Conservation (phyloP, 1,139 yeast genomes). For the Spencermartinsiella ligniputridi region DNA sequence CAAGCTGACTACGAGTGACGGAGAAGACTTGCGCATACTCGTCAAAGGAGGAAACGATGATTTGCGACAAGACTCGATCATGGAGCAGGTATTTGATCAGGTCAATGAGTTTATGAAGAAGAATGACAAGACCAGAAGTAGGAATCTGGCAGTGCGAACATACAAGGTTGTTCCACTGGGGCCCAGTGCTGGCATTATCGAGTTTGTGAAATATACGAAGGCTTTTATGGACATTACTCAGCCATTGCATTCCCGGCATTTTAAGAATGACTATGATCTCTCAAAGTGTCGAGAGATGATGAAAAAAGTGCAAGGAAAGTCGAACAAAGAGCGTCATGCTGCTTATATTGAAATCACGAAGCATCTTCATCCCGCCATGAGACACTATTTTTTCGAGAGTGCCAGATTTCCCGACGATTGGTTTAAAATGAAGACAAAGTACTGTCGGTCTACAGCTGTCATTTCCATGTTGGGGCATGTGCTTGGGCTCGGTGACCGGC, state of each 20-base stretch:
- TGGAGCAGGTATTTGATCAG: constrained; percentile 94
- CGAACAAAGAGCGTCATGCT: constrained; percentile 44
- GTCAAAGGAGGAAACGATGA: constrained; percentile 89
- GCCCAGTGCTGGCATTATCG: constrained; percentile 81
- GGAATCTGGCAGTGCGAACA: constrained; percentile 65
- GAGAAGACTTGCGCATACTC: constrained; percentile 52
- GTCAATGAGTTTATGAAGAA: constrained; percentile 65
- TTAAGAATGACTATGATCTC: constrained; percentile 43
- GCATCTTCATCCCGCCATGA: constrained; percentile 61
- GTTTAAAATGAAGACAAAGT: constrained; percentile 61
- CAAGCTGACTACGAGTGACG: constrained; percentile 51
- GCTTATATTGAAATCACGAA: constrained; percentile 48
- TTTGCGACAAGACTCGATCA: constrained; percentile 88
- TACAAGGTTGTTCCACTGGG: constrained; percentile 91
- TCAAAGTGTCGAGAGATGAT: constrained; percentile 62
- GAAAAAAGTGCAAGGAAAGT: constrained; percentile 51
- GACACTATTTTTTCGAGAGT: constrained; percentile 65
- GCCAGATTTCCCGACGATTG: constrained; percentile 56
- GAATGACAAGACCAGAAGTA: constrained; percentile 52
- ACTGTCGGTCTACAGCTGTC: constrained; percentile 78
- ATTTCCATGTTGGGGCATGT: constrained; percentile 83
- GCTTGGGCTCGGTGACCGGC: constrained; percentile 92
- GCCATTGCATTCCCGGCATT: constrained; percentile 49
- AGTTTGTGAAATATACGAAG: constrained; percentile 75
- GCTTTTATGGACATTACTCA: constrained; percentile 66